Evolutionary conservation across 2,329 filamentous ascomycete genomes (phyloP), one percentile per base, ranked within the genome.

Genomic region (Chrysoporthe austroafricana): DNA sequence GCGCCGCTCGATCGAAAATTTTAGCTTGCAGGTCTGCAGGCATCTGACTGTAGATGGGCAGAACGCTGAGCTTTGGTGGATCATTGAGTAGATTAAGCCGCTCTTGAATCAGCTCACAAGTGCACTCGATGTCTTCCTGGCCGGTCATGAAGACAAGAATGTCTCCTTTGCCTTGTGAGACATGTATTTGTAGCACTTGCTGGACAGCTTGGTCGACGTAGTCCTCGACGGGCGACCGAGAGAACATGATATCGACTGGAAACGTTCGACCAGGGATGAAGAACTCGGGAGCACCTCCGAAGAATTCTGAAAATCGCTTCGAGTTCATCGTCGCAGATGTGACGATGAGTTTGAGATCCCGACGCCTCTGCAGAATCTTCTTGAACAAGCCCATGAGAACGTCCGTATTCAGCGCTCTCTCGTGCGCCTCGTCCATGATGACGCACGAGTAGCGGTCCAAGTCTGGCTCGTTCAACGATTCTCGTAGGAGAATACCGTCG

Each of bases 11-110:
- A 76, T 99, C 95, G 74, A 99, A 99, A 72, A 99, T 99, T 79
- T 96, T 98, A 69, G 96, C 93, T 79, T 99, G 96, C 46, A 99
- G 83, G 78, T 99, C 96, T 44, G 96, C 96, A 2, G 96, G 96
- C 96, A 99, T 97, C 79, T 99, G 96, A 85, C 94, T 97, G 87
- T 99, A 99, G 66, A 99, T 98, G 0, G 96, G 96, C 39, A 99
- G 81, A 65, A 99, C 97, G 76, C 92, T 95, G 68, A 99, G 87
- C 76, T 97, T 95, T 1, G 96, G 94, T 0, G 96, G 95, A 74
- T 99, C 94, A 71, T 97, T 98, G 43, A 99, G 86, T 42, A 95
- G 87, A 71, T 93, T 91, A 18, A 99, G 83, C 56, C 96, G 86
- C 76, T 97, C 95, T 65, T 93, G 92, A 3, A 98, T 86, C 26